These are phyloP conservation scores for Phytophthora agathidicida DNA, from an alignment of 352 stramenopile genomes.

Conservation along the genomic window DNA sequence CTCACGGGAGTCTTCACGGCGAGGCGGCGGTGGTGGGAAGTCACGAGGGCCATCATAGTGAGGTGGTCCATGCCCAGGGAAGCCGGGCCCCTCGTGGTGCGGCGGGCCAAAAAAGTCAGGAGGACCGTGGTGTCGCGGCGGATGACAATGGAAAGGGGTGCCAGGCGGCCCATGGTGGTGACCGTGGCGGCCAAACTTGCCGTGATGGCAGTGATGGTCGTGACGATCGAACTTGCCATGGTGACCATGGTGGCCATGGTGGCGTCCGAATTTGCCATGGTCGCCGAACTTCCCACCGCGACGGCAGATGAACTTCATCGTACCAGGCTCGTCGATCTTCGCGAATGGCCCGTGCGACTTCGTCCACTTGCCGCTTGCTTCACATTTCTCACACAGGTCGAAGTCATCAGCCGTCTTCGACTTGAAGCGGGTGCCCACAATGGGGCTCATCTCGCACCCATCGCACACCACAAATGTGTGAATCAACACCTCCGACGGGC, in stretches of 20 bases:
- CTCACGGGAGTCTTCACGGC: neutral
- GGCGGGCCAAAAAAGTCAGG: slow-evolving; percentile 6
- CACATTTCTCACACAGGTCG: slow-evolving; percentile 70
- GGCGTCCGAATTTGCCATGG: slow-evolving; percentile 21
- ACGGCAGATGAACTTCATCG: slow-evolving; percentile 43
- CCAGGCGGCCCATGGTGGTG: slow-evolving; percentile 22
- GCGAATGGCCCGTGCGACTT: slow-evolving; percentile 61
- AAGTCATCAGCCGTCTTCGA: slow-evolving; percentile 64
- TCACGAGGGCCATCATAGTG: neutral
- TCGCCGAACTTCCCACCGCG: slow-evolving; percentile 29
- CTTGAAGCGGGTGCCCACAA: slow-evolving; percentile 74
- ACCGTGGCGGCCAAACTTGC: slow-evolving; percentile 13
- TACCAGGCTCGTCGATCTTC: slow-evolving; percentile 42
- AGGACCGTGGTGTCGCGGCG: neutral
- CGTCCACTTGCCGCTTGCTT: slow-evolving; percentile 49
- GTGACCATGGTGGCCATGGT: slow-evolving; percentile 18
- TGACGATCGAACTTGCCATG: slow-evolving; percentile 28
- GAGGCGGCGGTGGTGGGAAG: slow-evolving; percentile 8
- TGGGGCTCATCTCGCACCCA: slow-evolving; percentile 63
- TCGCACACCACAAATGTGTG: slow-evolving; percentile 65
- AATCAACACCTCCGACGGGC: slow-evolving; percentile 34
- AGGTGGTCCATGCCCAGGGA: slow-evolving; percentile 4
- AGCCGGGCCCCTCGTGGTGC: neutral
- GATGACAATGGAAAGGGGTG: slow-evolving; percentile 1
- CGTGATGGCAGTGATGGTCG: too few species aligned